A percentile compares a stretch with the other conserved stretches of the same genome.
Conservation (phyloP, 139 green algal species). For the Haematococcus lacustris region DNA sequence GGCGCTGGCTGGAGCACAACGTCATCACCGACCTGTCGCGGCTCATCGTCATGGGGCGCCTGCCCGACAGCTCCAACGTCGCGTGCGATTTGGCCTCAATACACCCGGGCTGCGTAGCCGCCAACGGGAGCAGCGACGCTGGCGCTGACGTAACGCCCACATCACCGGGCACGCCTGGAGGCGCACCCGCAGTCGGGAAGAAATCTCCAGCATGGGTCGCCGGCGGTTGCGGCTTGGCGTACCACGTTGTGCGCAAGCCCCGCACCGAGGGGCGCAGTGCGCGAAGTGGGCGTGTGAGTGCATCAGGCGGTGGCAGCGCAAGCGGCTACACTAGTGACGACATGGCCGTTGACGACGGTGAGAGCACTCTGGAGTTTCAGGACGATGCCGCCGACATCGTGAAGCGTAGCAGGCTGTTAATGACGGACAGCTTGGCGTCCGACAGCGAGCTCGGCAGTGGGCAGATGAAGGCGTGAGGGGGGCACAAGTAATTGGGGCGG, state of each 20-base stretch:
- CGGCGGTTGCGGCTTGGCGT: not conserved
- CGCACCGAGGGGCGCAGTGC: no score
- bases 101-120: not conserved
- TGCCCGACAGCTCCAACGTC: slow-evolving; percentile 1
- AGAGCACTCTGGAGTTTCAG: not conserved
- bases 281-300: no score
- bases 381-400: not conserved
- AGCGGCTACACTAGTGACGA: no score
- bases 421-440: no score
- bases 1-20: slow-evolving; percentile 66
- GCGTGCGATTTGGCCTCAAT: not conserved
- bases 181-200: not conserved
- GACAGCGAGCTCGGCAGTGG: no score
- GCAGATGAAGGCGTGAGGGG: no score
- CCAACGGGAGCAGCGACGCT: no score
- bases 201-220: not conserved
- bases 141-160: not conserved
- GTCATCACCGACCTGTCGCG: slow-evolving; percentile 59
- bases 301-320: no score
- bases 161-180: not conserved
- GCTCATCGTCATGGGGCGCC: slow-evolving; percentile 53
- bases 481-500: no score
- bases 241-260: not conserved
- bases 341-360: no score
- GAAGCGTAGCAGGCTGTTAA: not conserved